These are phyloP conservation scores for Yueomyces sp. DNA, from an alignment of 805 yeast genomes.

Conservation along the genomic window DNA sequence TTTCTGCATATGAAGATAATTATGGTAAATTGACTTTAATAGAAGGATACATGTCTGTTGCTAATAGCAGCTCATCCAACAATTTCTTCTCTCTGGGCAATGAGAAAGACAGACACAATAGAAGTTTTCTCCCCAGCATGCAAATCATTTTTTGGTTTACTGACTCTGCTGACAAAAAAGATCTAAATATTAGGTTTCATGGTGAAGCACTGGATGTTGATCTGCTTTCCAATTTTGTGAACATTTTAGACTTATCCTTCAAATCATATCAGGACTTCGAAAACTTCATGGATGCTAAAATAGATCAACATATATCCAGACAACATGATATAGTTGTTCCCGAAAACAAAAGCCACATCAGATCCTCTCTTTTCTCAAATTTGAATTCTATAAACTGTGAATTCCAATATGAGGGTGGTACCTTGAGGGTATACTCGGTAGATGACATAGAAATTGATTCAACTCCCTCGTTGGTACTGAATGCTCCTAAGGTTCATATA, in stretches of 20 bases:
- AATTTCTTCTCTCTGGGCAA: slow-evolving; percentile 35
- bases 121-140: slow-evolving; percentile 59
- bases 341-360: neutral
- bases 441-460: slow-evolving; percentile 28
- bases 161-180: slow-evolving; percentile 24
- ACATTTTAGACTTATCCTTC: slow-evolving; percentile 38
- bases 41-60: slow-evolving; percentile 60
- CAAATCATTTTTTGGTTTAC: slow-evolving; percentile 32
- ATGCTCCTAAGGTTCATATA: slow-evolving; percentile 62
- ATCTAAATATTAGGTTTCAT: slow-evolving; percentile 36
- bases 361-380: slow-evolving; percentile 8
- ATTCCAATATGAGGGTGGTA: slow-evolving; percentile 59
- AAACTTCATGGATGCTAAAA: slow-evolving; percentile 12
- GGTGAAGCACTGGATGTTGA: slow-evolving; percentile 65
- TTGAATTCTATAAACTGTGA: slow-evolving; percentile 34
- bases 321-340: neutral
- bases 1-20: slow-evolving; percentile 45
- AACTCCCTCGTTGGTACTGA: slow-evolving; percentile 44
- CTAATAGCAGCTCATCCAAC: slow-evolving; percentile 42
- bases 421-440: slow-evolving; percentile 29
- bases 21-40: slow-evolving; percentile 56
- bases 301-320: slow-evolving; percentile 1
- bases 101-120: slow-evolving; percentile 36
- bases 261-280: slow-evolving; percentile 35
- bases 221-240: slow-evolving; percentile 42